Percentiles rank a stretch among this genome's conserved stretches.
phyloP scores from a whole-genome alignment of 2,329 filamentous ascomycete species.

The Nemania sp. region DNA sequence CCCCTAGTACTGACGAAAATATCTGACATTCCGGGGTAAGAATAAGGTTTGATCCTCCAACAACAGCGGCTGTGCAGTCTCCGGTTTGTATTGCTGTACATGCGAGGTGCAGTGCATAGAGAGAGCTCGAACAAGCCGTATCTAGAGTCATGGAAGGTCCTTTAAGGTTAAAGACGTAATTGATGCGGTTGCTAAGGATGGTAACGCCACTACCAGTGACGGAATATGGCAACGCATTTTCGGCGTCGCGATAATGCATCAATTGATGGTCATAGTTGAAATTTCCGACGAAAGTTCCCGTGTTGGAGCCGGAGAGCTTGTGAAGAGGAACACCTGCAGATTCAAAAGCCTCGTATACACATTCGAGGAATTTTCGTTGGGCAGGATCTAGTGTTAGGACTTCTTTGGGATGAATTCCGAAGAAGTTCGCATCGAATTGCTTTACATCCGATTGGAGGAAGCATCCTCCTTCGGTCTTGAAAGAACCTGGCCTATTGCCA shows the following conservation, averaged over 20 bases:
- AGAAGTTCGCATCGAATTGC: neutral
- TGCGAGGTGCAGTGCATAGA: constrained; percentile 37
- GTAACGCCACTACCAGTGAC: constrained; percentile 15
- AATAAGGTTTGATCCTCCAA: constrained; percentile 35
- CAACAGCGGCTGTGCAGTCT: constrained; percentile 34
- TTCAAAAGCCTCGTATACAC: constrained; percentile 12
- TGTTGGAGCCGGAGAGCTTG: constrained; percentile 22
- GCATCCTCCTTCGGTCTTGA: constrained; percentile 7
- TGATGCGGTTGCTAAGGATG: constrained; percentile 33
- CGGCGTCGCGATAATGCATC: constrained; percentile 25
- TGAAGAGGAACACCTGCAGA: constrained; percentile 8
- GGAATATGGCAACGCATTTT: constrained; percentile 21
- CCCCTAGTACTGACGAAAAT: constrained; percentile 25
- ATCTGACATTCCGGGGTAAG: constrained; percentile 29
- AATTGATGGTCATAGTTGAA: constrained; percentile 32
- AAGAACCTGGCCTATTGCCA: constrained; percentile 3
- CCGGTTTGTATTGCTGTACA: constrained; percentile 16
- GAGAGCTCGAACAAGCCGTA: constrained; percentile 42
- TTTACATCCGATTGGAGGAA: constrained; percentile 3
- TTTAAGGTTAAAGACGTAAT: constrained; percentile 37
- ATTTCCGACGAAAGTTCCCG: constrained; percentile 38
- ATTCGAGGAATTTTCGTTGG: constrained; percentile 12
- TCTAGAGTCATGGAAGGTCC: constrained; percentile 42
- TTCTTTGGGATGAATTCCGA: neutral
- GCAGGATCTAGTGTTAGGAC: constrained; percentile 2